A percentile compares a stretch with the other conserved stretches of the same genome.
Conservation (phyloP, 495 filamentous ascomycete genomes). For the Lasiosphaeriaceae sp. region DNA sequence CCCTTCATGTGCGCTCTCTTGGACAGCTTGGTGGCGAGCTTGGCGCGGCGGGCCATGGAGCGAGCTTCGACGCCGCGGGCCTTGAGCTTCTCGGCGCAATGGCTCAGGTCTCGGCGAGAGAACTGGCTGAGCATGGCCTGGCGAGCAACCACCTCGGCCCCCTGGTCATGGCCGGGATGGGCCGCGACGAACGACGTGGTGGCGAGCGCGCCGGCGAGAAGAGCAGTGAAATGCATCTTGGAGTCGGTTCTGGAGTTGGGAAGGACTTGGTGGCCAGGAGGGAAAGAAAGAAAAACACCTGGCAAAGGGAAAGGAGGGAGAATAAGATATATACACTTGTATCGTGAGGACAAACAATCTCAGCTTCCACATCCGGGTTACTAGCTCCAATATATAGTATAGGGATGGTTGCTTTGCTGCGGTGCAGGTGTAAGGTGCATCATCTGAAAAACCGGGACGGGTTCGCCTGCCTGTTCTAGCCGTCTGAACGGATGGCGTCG, state of each 20-base stretch:
- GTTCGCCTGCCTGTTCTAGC: too few species aligned
- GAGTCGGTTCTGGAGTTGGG: background rate
- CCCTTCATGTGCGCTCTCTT: constrained; percentile 2
- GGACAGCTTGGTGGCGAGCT: constrained; percentile 16
- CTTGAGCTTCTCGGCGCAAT: constrained; percentile 47
- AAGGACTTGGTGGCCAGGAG: too few species aligned
- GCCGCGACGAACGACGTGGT: constrained; percentile 21
- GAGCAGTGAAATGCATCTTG: constrained; percentile 17
- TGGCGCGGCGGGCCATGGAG: constrained; percentile 43
- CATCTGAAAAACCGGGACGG: background rate
- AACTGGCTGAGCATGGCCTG: constrained; percentile 38
- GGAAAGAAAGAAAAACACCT: too few species aligned
- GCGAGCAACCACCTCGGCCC: constrained; percentile 44
- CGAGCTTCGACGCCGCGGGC: constrained; percentile 45
- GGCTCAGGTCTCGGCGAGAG: constrained; percentile 35
- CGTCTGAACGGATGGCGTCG: too few species aligned
- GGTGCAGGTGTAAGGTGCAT: background rate
- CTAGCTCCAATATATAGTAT: too few species aligned
- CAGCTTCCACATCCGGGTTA: too few species aligned
- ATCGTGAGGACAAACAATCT: too few species aligned
- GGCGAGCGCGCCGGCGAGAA: constrained; percentile 14
- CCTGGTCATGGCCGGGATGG: constrained; percentile 48
- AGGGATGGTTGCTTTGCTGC: too few species aligned
- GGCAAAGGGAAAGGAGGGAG: too few species aligned
- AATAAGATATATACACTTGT: too few species aligned